These are phyloP conservation scores for Globisporangium canariense DNA, from an alignment of 352 stramenopile species.

Conservation along the genomic window DNA sequence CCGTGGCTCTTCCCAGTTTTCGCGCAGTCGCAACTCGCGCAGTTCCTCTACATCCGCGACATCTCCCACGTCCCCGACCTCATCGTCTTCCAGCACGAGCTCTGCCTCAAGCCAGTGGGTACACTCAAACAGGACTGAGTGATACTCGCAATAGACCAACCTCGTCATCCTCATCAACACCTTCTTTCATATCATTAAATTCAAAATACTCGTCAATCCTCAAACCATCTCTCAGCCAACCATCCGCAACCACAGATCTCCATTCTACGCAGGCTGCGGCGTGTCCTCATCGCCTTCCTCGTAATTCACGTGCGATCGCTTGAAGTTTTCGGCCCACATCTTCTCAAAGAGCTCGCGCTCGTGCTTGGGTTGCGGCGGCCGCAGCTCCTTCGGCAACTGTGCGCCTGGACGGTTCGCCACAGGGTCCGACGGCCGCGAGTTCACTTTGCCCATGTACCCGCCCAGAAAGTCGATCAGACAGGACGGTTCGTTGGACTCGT, in stretches of 20 bases:
- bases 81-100: slow-evolving; percentile 71
- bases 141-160: neutral
- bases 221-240: neutral
- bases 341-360: slow-evolving; percentile 95
- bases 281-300: slow-evolving; percentile 6
- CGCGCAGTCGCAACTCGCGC: slow-evolving; percentile 38
- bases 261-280: neutral
- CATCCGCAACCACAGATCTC: neutral
- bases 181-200: slow-evolving; percentile 13
- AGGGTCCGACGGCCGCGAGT: slow-evolving; percentile 64
- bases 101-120: slow-evolving; percentile 25
- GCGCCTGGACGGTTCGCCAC: slow-evolving; percentile 59
- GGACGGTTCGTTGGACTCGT: slow-evolving; percentile 76
- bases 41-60: slow-evolving; percentile 67
- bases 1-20: slow-evolving; percentile 58
- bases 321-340: slow-evolving; percentile 97
- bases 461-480: slow-evolving; percentile 81
- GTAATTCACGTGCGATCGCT: slow-evolving; percentile 84
- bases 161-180: neutral
- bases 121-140: slow-evolving; percentile 12
- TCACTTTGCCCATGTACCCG: slow-evolving; percentile 74
- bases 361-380: slow-evolving; percentile 91
- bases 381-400: slow-evolving; percentile 82
- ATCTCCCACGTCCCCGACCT: slow-evolving; percentile 75
- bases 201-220: slow-evolving; percentile 14